A percentile compares a stretch with the other conserved stretches of the same genome.
Conservation (phyloP, 441 rosid genomes). For the Capsella rubella region DNA sequence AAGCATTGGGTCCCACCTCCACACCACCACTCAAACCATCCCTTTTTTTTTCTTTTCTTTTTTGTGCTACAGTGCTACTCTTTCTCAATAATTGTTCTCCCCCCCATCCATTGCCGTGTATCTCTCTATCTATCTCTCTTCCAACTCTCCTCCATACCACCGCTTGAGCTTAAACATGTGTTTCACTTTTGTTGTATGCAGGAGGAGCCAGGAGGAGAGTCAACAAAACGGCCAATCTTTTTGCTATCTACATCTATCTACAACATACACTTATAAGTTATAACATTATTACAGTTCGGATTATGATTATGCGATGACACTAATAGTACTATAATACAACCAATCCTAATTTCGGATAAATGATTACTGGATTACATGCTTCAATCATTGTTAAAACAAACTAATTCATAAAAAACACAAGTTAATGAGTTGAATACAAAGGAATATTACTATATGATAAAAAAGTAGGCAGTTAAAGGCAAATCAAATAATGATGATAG, state of each 20-base stretch:
- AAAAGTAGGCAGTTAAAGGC: background rate
- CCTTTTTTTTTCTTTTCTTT: background rate
- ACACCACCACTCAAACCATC: slow-evolving; percentile 30
- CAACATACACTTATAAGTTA: too few species aligned
- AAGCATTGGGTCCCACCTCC: slow-evolving; percentile 31
- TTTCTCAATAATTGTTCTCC: slow-evolving; percentile 37
- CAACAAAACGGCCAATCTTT: too few species aligned
- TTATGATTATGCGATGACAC: background rate
- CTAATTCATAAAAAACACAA: background rate
- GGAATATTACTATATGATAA: background rate
- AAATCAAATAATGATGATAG: background rate
- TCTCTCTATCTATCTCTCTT: too few species aligned
- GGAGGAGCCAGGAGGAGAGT: too few species aligned
- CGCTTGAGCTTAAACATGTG: too few species aligned
- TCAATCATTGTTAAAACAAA: background rate
- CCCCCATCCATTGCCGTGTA: background rate
- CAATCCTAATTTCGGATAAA: background rate
- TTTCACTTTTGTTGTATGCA: too few species aligned
- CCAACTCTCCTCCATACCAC: too few species aligned
- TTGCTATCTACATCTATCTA: too few species aligned
- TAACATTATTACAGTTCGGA: too few species aligned
- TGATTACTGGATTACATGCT: background rate
- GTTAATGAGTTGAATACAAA: background rate
- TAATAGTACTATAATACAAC: background rate
- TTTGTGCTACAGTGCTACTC: too few species aligned